Conservation (phyloP, 345 rosid species). For the Draba incana region DNA sequence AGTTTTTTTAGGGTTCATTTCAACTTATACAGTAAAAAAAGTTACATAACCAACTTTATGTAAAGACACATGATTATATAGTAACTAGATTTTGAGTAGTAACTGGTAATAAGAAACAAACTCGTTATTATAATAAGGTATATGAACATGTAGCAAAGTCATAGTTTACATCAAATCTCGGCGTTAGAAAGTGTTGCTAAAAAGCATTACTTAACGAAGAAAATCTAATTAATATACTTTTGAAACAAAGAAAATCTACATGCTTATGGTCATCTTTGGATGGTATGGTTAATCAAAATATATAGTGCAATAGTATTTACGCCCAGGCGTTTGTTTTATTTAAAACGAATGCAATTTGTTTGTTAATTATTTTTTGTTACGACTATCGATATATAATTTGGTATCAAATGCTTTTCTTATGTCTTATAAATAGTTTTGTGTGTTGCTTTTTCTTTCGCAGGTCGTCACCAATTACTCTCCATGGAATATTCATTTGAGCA, state of each 20-base stretch:
- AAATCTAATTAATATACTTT: no score
- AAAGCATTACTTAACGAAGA: no score
- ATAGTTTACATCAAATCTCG: conserved; percentile 1
- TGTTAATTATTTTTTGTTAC: no score
- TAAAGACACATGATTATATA: not conserved
- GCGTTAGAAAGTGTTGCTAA: not conserved
- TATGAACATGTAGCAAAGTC: not conserved
- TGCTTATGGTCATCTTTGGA: no score
- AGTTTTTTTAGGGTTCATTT: not conserved
- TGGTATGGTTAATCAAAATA: no score
- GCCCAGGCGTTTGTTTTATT: not conserved
- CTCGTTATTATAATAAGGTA: not conserved
- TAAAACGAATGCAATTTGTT: no score
- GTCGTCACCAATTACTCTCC: conserved; percentile 5
- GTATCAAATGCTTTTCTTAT: not conserved
- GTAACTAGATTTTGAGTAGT: not conserved
- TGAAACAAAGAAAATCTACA: no score
- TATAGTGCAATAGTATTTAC: no score
- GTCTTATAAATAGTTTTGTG: conserved; percentile 1
- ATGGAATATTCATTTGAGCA: conserved; percentile 48
- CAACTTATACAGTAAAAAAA: not conserved
- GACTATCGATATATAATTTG: no score
- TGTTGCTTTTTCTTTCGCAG: conserved; percentile 17
- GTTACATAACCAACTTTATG: not conserved
- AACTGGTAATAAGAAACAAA: not conserved